These are phyloP conservation scores for Schwanniomyces sp. DNA, from an alignment of 805 yeast genomes.

Conservation along the genomic window DNA sequence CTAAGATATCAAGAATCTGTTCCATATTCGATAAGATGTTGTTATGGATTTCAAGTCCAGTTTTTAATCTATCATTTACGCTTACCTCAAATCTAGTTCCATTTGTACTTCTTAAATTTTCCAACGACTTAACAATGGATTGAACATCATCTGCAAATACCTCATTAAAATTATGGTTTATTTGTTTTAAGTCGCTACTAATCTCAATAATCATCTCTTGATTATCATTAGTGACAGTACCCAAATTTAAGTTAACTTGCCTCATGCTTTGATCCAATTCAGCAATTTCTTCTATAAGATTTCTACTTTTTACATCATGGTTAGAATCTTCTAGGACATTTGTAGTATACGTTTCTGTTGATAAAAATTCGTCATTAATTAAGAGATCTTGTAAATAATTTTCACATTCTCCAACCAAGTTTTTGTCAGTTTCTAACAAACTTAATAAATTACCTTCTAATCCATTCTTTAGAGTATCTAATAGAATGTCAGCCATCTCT, in stretches of 20 bases:
- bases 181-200: slow-evolving; percentile 31
- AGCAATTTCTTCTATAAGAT: slow-evolving; percentile 69
- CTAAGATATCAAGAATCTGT: slow-evolving; percentile 72
- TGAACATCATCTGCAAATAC: slow-evolving; percentile 16
- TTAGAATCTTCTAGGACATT: slow-evolving; percentile 14
- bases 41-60: slow-evolving; percentile 21
- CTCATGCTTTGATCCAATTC: slow-evolving; percentile 63
- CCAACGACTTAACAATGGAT: slow-evolving; percentile 5
- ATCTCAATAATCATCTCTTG: slow-evolving; percentile 49
- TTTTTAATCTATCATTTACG: slow-evolving; percentile 20
- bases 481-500: slow-evolving; percentile 19
- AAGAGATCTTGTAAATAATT: slow-evolving; percentile 41
- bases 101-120: not conserved
- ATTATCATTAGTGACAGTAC: slow-evolving; percentile 35
- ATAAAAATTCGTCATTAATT: slow-evolving; percentile 46
- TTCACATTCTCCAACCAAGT: slow-evolving; percentile 20
- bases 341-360: slow-evolving; percentile 45
- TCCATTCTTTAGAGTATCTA: slow-evolving; percentile 29
- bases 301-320: slow-evolving; percentile 13
- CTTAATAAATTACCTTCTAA: slow-evolving; percentile 22
- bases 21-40: slow-evolving; percentile 62
- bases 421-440: slow-evolving; percentile 17
- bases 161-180: slow-evolving; percentile 23
- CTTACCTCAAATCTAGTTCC: slow-evolving; percentile 8
- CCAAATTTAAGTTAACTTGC: slow-evolving; percentile 45